Conservation (phyloP, 441 rosid genomes). For the Populus hybrid region DNA sequence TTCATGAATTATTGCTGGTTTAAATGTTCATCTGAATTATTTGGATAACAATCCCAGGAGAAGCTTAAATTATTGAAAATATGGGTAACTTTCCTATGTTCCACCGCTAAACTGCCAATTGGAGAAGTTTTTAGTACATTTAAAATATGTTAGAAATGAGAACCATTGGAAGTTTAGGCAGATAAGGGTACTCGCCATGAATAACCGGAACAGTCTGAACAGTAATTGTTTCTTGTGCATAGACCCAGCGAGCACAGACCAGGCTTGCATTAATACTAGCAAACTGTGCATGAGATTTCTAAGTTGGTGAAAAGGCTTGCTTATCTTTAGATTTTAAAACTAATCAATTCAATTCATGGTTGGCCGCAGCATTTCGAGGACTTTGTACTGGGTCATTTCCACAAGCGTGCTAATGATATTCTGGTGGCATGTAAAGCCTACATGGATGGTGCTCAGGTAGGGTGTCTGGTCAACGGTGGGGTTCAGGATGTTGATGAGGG, state of each 20-base stretch:
- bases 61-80: neutral
- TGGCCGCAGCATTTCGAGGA: conserved; percentile 74
- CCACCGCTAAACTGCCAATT: neutral
- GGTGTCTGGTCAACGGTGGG: conserved; percentile 51
- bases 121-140: neutral
- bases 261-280: neutral
- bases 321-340: neutral
- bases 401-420: conserved; percentile 50
- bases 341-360: neutral
- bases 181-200: neutral
- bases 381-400: conserved; percentile 73
- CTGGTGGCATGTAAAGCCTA: conserved; percentile 73
- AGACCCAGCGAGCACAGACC: neutral
- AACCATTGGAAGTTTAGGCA: neutral
- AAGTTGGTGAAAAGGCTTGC: neutral
- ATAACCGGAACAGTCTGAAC: neutral
- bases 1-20: neutral
- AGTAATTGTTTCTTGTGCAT: neutral
- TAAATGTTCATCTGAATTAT: neutral
- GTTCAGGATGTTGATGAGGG: conserved; percentile 49
- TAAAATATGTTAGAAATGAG: neutral
- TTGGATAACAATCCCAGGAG: neutral
- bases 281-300: neutral
- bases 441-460: conserved; percentile 70
- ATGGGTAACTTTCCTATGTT: neutral